Percentiles rank a stretch among this genome's conserved stretches.
These are phyloP conservation scores for Prunella vulgaris DNA, from an alignment of 257 asterid genomes.

Conservation along the genomic window DNA sequence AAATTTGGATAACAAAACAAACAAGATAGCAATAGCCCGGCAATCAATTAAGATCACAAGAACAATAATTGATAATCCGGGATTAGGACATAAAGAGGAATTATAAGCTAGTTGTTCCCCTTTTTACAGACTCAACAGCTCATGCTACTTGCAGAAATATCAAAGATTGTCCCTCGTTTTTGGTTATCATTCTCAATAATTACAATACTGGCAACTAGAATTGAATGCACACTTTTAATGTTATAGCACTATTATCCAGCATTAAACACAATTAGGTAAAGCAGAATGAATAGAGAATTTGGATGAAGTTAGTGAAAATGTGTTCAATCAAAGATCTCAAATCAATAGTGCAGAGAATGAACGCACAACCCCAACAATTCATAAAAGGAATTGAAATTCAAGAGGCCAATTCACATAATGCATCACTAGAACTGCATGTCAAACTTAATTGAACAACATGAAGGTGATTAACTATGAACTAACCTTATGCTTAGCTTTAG, in stretches of 20 bases:
- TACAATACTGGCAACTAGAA: slow-evolving; percentile 9
- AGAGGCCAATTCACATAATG: background rate
- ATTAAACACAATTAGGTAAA: background rate
- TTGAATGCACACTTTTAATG: slow-evolving; percentile 13
- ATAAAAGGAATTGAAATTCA: background rate
- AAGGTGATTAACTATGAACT: slow-evolving; percentile 13
- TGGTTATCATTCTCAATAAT: slow-evolving; percentile 20
- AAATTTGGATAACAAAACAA: slow-evolving; percentile 16
- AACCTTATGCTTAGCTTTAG: slow-evolving; percentile 95
- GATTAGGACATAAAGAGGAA: slow-evolving; percentile 15
- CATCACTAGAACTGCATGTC: background rate
- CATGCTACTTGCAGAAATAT: slow-evolving; percentile 11
- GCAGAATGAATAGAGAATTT: background rate
- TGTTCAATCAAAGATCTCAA: slow-evolving; percentile 1
- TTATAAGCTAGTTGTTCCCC: background rate
- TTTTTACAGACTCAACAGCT: slow-evolving; percentile 1
- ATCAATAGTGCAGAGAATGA: background rate
- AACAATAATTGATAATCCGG: slow-evolving; percentile 9
- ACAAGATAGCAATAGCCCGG: slow-evolving; percentile 21
- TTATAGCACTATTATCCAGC: background rate
- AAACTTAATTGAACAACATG: background rate
- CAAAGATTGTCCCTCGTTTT: slow-evolving; percentile 15
- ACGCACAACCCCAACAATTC: background rate
- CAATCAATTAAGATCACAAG: slow-evolving; percentile 23
- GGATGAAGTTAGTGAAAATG: background rate